A percentile compares a stretch with the other conserved stretches of the same genome.
Conservation (phyloP, 2,329 filamentous ascomycete genomes). For the Colletotrichum destructivum region DNA sequence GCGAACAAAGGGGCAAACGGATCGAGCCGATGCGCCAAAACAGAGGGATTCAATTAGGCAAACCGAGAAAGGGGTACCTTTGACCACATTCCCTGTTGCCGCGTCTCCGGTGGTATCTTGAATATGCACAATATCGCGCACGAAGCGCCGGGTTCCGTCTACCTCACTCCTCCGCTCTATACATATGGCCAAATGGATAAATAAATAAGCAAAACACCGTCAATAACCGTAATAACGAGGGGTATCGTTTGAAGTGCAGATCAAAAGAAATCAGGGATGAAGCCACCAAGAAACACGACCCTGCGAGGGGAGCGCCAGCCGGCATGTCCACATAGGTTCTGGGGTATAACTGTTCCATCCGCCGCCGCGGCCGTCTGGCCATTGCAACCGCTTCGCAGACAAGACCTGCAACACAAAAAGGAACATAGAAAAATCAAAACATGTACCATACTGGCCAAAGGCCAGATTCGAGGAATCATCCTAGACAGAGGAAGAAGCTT, state of each 20-base stretch:
- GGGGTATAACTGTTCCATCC: constrained; percentile 19
- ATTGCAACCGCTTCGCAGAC: background rate
- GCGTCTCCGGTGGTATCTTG: constrained; percentile 6
- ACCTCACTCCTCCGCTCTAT: background rate
- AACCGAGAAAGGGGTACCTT: background rate
- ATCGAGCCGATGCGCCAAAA: constrained; percentile 10
- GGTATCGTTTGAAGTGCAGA: constrained; percentile 31
- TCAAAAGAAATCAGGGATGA: background rate
- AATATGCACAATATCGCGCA: background rate
- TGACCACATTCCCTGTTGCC: background rate
- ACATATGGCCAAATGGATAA: too few relatives aligned
- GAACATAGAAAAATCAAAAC: too few relatives aligned
- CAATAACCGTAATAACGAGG: constrained; percentile 23
- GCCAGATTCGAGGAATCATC: background rate
- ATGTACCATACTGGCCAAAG: background rate
- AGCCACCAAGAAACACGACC: constrained; percentile 1
- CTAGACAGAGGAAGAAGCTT: constrained; percentile 40
- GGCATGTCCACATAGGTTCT: background rate
- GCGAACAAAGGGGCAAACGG: background rate
- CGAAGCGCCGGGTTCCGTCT: background rate
- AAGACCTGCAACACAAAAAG: too few relatives aligned
- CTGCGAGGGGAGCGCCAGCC: background rate
- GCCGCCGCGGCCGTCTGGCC: too few relatives aligned
- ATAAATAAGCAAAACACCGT: background rate
- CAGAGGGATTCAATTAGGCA: constrained; percentile 33